Evolutionary conservation across 495 filamentous ascomycete species (phyloP).

Genomic region (Cercophora scortea): DNA sequence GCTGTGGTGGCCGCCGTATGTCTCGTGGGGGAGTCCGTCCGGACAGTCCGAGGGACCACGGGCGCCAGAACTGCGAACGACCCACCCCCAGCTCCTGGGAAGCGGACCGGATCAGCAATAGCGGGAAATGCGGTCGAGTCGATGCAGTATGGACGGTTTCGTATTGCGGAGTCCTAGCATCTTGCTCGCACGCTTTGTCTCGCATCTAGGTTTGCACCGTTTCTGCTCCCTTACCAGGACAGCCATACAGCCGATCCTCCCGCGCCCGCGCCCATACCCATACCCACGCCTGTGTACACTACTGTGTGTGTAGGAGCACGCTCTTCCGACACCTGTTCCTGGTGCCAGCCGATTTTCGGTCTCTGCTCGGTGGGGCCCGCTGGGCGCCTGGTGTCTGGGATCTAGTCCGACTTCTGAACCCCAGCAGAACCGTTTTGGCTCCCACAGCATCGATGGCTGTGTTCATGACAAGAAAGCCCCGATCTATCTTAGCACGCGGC

Average conservation of each 20-base stretch:
- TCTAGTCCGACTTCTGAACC: neutral
- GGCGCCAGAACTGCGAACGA: slow-evolving; percentile 3
- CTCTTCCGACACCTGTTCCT: slow-evolving; percentile 2
- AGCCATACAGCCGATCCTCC: neutral
- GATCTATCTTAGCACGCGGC: slow-evolving; percentile 7
- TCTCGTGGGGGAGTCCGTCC: slow-evolving; percentile 20
- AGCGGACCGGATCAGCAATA: slow-evolving; percentile 13
- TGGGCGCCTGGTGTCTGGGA: slow-evolving; percentile 1
- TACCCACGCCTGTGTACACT: neutral
- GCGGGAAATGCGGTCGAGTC: slow-evolving; percentile 6
- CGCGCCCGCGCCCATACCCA: neutral
- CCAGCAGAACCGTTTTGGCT: neutral
- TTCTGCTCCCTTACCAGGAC: slow-evolving; percentile 10
- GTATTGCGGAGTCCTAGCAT: slow-evolving; percentile 7
- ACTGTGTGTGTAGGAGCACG: neutral
- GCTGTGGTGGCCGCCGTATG: slow-evolving; percentile 15
- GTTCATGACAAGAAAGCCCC: slow-evolving; percentile 4
- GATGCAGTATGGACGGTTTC: slow-evolving; percentile 7
- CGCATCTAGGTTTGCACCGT: slow-evolving; percentile 10
- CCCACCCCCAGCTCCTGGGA: slow-evolving; percentile 6
- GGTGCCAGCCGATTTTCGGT: slow-evolving; percentile 5
- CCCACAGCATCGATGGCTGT: neutral
- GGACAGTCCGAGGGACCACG: slow-evolving; percentile 17
- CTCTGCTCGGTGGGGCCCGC: neutral
- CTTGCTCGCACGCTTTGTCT: slow-evolving; percentile 11